Evolutionary conservation across 768 basidiomycete species (phyloP), one percentile per base, ranked within the genome.

Genomic region (Rhodotorula kratochvilovae): DNA sequence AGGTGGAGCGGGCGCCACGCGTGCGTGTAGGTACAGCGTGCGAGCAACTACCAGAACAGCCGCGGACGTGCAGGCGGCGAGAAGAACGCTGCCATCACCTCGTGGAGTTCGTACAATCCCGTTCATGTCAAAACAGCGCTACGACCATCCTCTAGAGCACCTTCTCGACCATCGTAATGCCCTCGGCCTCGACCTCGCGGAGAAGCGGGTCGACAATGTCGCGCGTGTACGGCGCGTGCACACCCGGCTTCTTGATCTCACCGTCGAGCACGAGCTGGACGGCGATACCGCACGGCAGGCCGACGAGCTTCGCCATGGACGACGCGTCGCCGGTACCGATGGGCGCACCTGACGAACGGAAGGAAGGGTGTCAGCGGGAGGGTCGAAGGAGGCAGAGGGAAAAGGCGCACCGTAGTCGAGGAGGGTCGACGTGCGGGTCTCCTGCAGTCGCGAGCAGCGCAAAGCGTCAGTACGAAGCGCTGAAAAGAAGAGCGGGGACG

Each of bases 261-360:
- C 93, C 93, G 77, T 97, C 92, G 58, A 99, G 83, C 35, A 99
- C 86, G 72, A 93, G 84, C 83, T 97, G 92, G 1, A 88, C 87
- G 3, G 96, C 94, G 77, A 97, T 90, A 73, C 94, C 95, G 78
- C 92, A 94, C 1, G 95, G 95, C 21, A 97, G 80, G 69, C 95
- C 95, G 60, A 98, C 95, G 35, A 89, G 89, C 43, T 96, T 35
- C 31, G 45, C 45, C 60, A 61, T 16, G 19, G 92, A 91, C 29
- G 90, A 91, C 77, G 63, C 89, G 85, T 2, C 91, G 92, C 57
- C 78, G 11, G 45, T 33, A 31, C 60, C 60, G 15, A n/a, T 31
- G 31, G 60, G 61, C 27, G 48, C n/a, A n/a, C n/a, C n/a, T n/a
- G n/a, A n/a, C n/a, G n/a, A n/a, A n/a, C n/a, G n/a, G n/a, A n/a